phyloP scores from a whole-genome alignment of 2,329 filamentous ascomycete species.

The Aspergillus sp. region DNA sequence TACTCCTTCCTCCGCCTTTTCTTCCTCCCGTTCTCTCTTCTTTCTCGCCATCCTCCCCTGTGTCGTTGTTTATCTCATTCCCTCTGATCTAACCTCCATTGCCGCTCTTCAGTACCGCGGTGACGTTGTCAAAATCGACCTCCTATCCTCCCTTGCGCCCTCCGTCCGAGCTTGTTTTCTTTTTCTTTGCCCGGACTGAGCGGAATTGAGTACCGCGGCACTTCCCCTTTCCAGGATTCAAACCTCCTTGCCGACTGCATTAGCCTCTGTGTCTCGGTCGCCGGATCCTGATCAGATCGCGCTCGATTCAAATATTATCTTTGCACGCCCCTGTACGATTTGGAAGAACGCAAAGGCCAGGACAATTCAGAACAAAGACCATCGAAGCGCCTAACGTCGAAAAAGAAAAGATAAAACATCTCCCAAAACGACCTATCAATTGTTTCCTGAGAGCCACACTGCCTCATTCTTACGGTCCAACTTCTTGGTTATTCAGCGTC shows the following conservation, averaged over 20 bases:
- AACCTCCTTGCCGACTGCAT: slow-evolving; percentile 36
- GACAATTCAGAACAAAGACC: slow-evolving; percentile 11
- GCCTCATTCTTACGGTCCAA: slow-evolving; percentile 19
- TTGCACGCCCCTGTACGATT: slow-evolving; percentile 15
- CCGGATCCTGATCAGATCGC: slow-evolving; percentile 19
- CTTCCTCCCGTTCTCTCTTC: slow-evolving; percentile 1
- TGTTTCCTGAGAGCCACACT: slow-evolving; percentile 15
- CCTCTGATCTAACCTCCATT: slow-evolving; percentile 6
- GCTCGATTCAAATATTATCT: slow-evolving; percentile 12
- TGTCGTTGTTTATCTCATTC: slow-evolving; percentile 15
- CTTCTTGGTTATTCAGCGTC: slow-evolving; percentile 21
- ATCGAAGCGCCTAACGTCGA: slow-evolving; percentile 1
- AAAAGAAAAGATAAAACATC: slow-evolving; percentile 12
- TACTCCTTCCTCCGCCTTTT: slow-evolving; percentile 8
- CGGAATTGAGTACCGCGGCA: slow-evolving; percentile 23
- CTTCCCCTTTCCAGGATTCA: slow-evolving; percentile 30
- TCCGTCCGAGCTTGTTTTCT: slow-evolving; percentile 11
- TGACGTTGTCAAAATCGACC: slow-evolving; percentile 19
- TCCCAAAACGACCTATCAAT: slow-evolving; percentile 18
- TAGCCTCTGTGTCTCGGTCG: slow-evolving; percentile 20
- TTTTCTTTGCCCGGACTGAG: slow-evolving; percentile 18
- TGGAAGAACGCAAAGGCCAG: slow-evolving; percentile 7
- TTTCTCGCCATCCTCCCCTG: slow-evolving; percentile 9
- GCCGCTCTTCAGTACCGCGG: slow-evolving; percentile 14
- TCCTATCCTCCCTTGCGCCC: slow-evolving; percentile 23